phyloP scores from a whole-genome alignment of 2,329 filamentous ascomycete genomes.

The Pestalotiopsis sp. region DNA sequence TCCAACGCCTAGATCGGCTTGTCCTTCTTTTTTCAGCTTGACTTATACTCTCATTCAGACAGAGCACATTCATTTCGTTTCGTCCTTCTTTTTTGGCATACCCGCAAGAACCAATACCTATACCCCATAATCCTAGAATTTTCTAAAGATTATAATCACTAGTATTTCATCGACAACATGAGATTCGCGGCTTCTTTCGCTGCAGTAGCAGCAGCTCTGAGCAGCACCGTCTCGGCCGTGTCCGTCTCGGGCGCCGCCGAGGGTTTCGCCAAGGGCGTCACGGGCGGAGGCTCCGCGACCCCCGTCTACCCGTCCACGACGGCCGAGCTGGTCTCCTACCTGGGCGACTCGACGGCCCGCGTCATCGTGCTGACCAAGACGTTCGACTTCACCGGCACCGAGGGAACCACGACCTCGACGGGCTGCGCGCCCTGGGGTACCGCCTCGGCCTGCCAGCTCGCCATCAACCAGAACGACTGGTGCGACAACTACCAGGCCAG shows the following conservation, averaged over 20 bases:
- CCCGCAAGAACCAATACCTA: not conserved
- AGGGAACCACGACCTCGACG: constrained; percentile 52
- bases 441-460: constrained; percentile 54
- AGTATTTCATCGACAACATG: constrained; percentile 12
- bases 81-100: constrained; percentile 1
- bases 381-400: constrained; percentile 57
- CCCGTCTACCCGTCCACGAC: constrained; percentile 56
- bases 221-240: constrained; percentile 19
- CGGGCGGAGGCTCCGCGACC: constrained; percentile 59
- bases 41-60: not conserved
- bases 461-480: constrained; percentile 63
- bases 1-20: not conserved
- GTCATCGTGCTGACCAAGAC: constrained; percentile 61
- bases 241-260: constrained; percentile 40
- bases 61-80: constrained; percentile 3
- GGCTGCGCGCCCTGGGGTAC: constrained; percentile 64
- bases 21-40: constrained; percentile 1
- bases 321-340: constrained; percentile 60
- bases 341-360: constrained; percentile 54
- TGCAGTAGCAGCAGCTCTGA: constrained; percentile 11
- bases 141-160: not conserved
- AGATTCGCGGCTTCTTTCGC: constrained; percentile 12
- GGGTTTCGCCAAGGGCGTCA: constrained; percentile 53
- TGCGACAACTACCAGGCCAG: constrained; percentile 61
- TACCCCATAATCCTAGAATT: not conserved